Conservation (phyloP, 2,329 filamentous ascomycete genomes). For the Fusarium proliferatum region DNA sequence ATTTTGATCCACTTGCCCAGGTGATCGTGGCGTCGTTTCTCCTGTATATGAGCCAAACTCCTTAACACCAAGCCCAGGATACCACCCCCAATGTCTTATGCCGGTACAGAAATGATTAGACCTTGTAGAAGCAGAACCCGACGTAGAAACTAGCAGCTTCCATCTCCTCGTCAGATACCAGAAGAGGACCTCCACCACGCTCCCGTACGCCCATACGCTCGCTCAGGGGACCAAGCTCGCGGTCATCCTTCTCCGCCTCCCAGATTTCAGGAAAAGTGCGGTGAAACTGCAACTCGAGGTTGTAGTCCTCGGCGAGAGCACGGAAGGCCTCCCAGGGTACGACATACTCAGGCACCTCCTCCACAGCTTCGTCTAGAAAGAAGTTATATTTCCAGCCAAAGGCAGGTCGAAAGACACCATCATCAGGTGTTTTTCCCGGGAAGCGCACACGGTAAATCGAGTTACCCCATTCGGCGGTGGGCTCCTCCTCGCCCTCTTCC, state of each 20-base stretch:
- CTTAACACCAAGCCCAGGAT: constrained; percentile 8
- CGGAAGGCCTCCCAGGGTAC: constrained; percentile 99
- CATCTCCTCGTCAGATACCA: constrained; percentile 87
- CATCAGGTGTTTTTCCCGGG: constrained; percentile 81
- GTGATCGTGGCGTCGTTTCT: not conserved
- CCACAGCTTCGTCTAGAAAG: constrained; percentile 94
- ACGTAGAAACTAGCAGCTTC: constrained; percentile 93
- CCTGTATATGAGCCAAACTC: constrained; percentile 2
- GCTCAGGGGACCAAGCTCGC: constrained; percentile 82
- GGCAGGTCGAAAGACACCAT: constrained; percentile 92
- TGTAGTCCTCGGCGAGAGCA: constrained; percentile 94
- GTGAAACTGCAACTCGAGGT: constrained; percentile 93
- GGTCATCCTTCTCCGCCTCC: constrained; percentile 89
- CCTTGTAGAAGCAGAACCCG: constrained; percentile 97
- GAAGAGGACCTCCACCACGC: constrained; percentile 71
- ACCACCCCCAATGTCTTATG: not conserved
- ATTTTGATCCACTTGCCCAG: not conserved
- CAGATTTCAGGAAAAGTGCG: constrained; percentile 92
- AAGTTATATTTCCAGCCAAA: constrained; percentile 99
- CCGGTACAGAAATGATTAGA: constrained; percentile 56
- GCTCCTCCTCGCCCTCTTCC: constrained; percentile 71
- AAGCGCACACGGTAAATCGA: constrained; percentile 92
- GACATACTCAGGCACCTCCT: constrained; percentile 96
- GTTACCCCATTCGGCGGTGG: constrained; percentile 88
- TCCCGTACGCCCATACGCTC: constrained; percentile 96